phyloP scores from a whole-genome alignment of 2,329 filamentous ascomycete species.

The Dactylonectria macrodidyma region DNA sequence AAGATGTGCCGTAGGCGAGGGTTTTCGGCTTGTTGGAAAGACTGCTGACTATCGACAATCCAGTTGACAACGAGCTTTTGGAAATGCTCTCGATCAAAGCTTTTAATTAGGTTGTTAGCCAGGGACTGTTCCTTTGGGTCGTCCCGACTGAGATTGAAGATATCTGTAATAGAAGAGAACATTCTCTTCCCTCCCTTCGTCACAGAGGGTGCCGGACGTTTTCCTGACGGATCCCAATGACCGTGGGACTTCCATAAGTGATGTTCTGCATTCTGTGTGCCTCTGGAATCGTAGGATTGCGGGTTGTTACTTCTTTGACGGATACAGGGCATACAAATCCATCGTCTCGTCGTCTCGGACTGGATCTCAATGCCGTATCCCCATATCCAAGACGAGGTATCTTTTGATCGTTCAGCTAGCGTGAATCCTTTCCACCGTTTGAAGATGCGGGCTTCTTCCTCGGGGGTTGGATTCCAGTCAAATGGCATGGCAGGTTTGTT shows the following conservation, averaged over 20 bases:
- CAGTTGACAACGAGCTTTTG: not conserved
- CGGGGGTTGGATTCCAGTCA: too few relatives aligned
- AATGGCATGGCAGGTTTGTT: too few relatives aligned
- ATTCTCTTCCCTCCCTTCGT: not conserved
- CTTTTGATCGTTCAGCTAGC: too few relatives aligned
- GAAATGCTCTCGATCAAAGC: slow-evolving; percentile 2
- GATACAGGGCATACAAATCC: too few relatives aligned
- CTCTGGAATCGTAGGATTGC: too few relatives aligned
- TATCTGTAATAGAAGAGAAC: not conserved
- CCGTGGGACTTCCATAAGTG: not conserved
- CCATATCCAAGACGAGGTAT: too few relatives aligned
- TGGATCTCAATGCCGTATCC: too few relatives aligned
- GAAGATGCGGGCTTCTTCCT: too few relatives aligned
- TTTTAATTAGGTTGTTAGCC: not conserved
- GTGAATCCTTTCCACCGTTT: too few relatives aligned
- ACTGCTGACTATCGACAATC: not conserved
- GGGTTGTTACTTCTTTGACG: too few relatives aligned
- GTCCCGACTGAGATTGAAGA: not conserved
- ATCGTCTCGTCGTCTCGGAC: too few relatives aligned
- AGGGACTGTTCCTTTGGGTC: not conserved
- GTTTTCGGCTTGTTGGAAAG: not conserved
- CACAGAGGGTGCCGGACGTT: not conserved
- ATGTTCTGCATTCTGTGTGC: not conserved
- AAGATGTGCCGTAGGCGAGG: not conserved
- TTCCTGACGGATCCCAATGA: not conserved